Evolutionary conservation across 148 eudicot genomes (phyloP), one percentile per base, ranked within the genome.

Genomic region (Arctostaphylos glauca): DNA sequence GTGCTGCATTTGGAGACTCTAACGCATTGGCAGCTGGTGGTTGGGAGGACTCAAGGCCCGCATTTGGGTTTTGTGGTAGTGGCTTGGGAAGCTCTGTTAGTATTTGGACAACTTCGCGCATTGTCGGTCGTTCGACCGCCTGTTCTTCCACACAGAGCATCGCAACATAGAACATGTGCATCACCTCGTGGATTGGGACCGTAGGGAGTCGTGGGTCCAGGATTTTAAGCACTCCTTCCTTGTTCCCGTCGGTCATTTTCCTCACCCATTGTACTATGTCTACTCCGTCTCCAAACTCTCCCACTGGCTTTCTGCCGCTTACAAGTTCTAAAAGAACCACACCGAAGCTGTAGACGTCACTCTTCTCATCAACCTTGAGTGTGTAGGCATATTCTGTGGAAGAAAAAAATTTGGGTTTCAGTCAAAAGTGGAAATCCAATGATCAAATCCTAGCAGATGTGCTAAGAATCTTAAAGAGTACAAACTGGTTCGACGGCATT

Each of bases 241-340:
- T 96, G 88, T 91, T 87, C 0, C 96, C 94, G 15, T 92, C 93
- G 0, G 98, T 96, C 93, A 94, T 81, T 83, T 89, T 92, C 58
- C 95, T 82, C 43, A 96, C 97, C 98, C 98, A 96, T 62, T 96
- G 98, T 68, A 96, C 98, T 48, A 96, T 96, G 81, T 96, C 98
- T 1, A 96, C 98, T 9, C 98, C 98, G 48, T 96, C 98, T 0
- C 98, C 98, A 67, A 95, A 95, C 82, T 95, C 98, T 54, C 98
- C 98, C 7, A 95, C 98, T 38, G 98, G 98, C 81, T 93, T 95
- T 81, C 88, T 83, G 5, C 98, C 98, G 2, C 90, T 88, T 52
- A 95, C 92, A 23, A 95, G 92, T 84, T 95, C 98, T 74, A 95
- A 83, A 23, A 95, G 97, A 49, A 95, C 98, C 16, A 95, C 98